Evolutionary conservation across 305 asterid genomes (phyloP).

Genomic region (Solanum chacoense): DNA sequence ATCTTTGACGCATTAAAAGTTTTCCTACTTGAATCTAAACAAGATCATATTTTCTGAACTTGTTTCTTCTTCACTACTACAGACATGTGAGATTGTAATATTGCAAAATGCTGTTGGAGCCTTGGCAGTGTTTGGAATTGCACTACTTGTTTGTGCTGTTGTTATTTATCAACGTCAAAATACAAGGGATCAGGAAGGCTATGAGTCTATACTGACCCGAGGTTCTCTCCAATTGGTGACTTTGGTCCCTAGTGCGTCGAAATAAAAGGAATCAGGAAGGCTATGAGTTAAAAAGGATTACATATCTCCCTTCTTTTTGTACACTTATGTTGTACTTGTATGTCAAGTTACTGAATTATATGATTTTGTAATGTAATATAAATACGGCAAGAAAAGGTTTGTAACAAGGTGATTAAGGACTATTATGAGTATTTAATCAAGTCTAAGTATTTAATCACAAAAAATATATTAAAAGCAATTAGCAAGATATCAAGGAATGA

Average conservation of each 20-base stretch:
- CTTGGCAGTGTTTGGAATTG: not conserved
- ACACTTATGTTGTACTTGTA: not conserved
- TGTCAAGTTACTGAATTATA: not conserved
- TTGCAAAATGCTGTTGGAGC: not conserved
- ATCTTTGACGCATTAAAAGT: not conserved
- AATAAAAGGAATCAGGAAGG: not conserved
- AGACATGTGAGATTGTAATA: not conserved
- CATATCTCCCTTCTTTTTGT: not conserved
- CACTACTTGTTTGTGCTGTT: not conserved
- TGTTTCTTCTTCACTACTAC: not conserved
- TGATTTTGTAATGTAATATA: not conserved
- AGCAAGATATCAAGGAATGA: too few relatives aligned
- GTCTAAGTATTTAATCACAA: too few relatives aligned
- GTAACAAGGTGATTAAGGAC: too few relatives aligned
- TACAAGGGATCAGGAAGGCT: not conserved
- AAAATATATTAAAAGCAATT: too few relatives aligned
- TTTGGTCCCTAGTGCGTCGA: not conserved
- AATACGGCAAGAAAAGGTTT: not conserved
- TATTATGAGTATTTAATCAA: too few relatives aligned
- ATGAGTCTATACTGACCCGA: not conserved
- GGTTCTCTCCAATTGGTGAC: not conserved
- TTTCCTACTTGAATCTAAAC: not conserved
- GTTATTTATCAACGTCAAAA: not conserved
- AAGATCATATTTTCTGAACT: not conserved
- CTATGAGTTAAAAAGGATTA: too few relatives aligned